Evolutionary conservation across 1,284 basidiomycete genomes (phyloP).

Genomic region (Takashimella tepidaria): DNA sequence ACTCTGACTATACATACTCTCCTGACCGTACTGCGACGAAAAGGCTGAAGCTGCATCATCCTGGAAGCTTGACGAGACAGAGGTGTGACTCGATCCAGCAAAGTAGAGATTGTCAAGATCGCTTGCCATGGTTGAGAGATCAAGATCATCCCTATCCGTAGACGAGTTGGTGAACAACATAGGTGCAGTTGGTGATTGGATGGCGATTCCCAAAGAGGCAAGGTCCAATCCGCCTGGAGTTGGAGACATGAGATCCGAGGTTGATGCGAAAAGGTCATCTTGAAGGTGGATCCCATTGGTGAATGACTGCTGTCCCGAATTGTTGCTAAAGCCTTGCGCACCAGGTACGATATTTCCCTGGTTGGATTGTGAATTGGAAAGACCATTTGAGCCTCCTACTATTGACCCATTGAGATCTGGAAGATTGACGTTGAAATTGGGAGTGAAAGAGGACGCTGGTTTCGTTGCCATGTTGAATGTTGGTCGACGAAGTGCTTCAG

Average conservation of each 20-base stretch:
- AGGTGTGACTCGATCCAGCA: slow-evolving; percentile 26
- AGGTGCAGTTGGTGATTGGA: not conserved
- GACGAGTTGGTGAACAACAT: slow-evolving; percentile 10
- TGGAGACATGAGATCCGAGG: not conserved
- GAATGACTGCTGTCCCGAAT: not conserved
- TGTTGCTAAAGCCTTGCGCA: slow-evolving; percentile 5
- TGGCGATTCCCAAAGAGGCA: not conserved
- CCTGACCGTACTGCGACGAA: slow-evolving; percentile 15
- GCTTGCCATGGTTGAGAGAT: slow-evolving; percentile 26
- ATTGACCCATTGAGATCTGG: not conserved
- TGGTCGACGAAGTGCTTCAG: slow-evolving; percentile 32
- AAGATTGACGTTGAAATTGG: not conserved
- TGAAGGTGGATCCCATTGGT: not conserved
- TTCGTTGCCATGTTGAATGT: slow-evolving; percentile 29
- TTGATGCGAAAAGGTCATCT: not conserved
- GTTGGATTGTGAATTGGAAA: slow-evolving; percentile 15
- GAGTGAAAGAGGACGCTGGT: not conserved
- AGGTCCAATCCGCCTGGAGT: not conserved
- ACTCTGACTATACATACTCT: slow-evolving; percentile 31
- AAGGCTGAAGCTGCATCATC: slow-evolving; percentile 32
- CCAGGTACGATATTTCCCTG: slow-evolving; percentile 18
- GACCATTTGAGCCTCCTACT: not conserved
- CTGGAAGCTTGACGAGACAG: slow-evolving; percentile 26
- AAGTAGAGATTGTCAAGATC: slow-evolving; percentile 34
- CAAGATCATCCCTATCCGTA: slow-evolving; percentile 18